Conservation (phyloP, 345 rosid genomes). For the Lepidium sativum region DNA sequence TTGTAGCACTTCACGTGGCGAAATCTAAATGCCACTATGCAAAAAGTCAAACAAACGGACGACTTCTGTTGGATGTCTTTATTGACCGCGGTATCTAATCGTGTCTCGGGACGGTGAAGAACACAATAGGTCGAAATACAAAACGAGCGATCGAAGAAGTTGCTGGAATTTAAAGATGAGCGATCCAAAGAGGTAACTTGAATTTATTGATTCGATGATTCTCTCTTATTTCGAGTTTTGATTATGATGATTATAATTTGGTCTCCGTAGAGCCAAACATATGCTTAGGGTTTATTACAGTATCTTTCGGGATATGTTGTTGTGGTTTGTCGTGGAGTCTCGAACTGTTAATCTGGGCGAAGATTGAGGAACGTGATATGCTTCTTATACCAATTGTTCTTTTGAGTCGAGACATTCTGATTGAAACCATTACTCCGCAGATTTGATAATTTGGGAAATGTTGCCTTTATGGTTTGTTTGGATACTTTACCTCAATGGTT, state of each 20-base stretch:
- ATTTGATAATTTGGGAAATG: background rate
- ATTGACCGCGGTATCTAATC: background rate
- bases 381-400: background rate
- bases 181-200: slow-evolving; percentile 18
- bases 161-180: slow-evolving; percentile 9
- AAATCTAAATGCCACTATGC: background rate
- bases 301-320: background rate
- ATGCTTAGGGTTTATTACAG: slow-evolving; percentile 14
- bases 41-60: slow-evolving; percentile 21
- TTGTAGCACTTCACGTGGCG: background rate
- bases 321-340: background rate
- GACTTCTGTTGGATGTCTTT: background rate
- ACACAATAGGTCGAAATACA: background rate
- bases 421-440: background rate
- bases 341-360: background rate
- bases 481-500: background rate
- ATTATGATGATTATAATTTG: background rate
- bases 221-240: background rate
- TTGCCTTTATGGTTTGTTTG: background rate
- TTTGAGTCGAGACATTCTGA: background rate
- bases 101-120: background rate
- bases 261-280: background rate
- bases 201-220: background rate
- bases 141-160: slow-evolving; percentile 4
- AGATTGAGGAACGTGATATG: background rate